Percentiles rank a stretch among this genome's conserved stretches.
Conservation (phyloP, 2,329 filamentous ascomycete species). For the Plectosphaerella sp. region DNA sequence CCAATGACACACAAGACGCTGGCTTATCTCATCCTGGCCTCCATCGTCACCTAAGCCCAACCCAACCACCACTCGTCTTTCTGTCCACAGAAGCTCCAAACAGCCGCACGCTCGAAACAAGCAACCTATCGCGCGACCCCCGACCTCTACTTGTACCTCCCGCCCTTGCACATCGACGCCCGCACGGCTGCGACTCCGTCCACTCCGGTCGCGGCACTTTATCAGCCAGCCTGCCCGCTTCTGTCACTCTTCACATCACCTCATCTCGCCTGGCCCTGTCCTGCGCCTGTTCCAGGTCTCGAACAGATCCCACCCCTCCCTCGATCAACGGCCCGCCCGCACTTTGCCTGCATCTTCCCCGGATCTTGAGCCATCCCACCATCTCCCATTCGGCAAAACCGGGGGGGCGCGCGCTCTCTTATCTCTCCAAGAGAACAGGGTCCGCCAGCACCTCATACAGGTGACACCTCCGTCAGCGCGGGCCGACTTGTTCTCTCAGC, state of each 20-base stretch:
- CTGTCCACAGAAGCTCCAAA: too few species aligned
- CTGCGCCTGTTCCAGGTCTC: neutral
- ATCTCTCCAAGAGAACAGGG: conserved; percentile 2
- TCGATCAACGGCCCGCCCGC: neutral
- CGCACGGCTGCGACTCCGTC: conserved; percentile 6
- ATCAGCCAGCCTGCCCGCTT: conserved; percentile 2
- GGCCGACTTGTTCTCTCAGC: neutral
- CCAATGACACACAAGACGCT: conserved; percentile 55
- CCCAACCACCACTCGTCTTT: conserved; percentile 7
- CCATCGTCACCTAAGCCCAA: conserved; percentile 43
- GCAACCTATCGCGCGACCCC: too few species aligned
- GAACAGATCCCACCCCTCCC: neutral
- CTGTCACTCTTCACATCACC: conserved; percentile 10
- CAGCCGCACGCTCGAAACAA: neutral
- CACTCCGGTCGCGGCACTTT: conserved; percentile 1
- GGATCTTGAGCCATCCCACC: neutral
- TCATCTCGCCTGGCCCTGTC: neutral
- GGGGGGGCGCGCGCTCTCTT: neutral
- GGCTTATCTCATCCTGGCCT: conserved; percentile 52
- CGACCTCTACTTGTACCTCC: conserved; percentile 3
- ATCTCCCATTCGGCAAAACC: neutral
- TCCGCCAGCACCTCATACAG: neutral
- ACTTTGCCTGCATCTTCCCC: neutral
- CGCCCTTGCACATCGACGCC: conserved; percentile 8
- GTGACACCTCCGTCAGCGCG: neutral